Evolutionary conservation across 306 rosid genomes (phyloP), one percentile per base, ranked within the genome.

Genomic region (Castanopsis chinensis): DNA sequence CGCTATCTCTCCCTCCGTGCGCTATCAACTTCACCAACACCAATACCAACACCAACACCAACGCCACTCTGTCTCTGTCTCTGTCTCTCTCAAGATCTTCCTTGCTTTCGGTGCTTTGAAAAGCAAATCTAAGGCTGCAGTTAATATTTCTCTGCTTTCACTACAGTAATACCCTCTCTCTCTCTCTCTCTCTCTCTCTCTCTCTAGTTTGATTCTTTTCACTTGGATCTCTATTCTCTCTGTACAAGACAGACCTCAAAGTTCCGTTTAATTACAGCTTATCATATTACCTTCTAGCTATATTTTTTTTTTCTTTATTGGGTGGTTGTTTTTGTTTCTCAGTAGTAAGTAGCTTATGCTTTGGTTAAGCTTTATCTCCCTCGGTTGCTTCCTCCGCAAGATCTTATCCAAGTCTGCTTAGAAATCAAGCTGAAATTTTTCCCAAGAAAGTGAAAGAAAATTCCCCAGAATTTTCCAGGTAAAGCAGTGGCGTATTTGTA

Each of bases 321-420:
- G 14, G 53, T 49, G 4, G 53, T 12, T 49, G 53, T 27, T 49
- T 76, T 60, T 20, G 43, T 30, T 33, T 69, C 41, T 23, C 6
- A 68, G 72, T 74, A 51, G 53, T 53, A 61, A 49, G 56, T 51
- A 63, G 74, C 67, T 82, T 75, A 60, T 41, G 30, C 56, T 88
- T 58, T 20, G 69, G 78, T 71, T 61, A 37, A 54, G 79, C 27
- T 72, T 68, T 73, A 15, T 49, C 15, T 49, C 56, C 15, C 64
- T 28, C 17, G 73, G 78, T 91, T 89, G 81, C 97, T 94, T 91
- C 92, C 63, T 77, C 85, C n/a, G 71, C 87, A 91, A 90, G 94
- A 88, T 92, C 97, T 94, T 91, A 91, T 94, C 98, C 79, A 56
- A 32, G 83, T 81, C 92, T 83, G 97, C 98, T 88, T 92, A 58